Percentiles rank a stretch among this genome's conserved stretches.
Conservation (phyloP, 73 alveolate species). For the Blepharisma japonicum region DNA sequence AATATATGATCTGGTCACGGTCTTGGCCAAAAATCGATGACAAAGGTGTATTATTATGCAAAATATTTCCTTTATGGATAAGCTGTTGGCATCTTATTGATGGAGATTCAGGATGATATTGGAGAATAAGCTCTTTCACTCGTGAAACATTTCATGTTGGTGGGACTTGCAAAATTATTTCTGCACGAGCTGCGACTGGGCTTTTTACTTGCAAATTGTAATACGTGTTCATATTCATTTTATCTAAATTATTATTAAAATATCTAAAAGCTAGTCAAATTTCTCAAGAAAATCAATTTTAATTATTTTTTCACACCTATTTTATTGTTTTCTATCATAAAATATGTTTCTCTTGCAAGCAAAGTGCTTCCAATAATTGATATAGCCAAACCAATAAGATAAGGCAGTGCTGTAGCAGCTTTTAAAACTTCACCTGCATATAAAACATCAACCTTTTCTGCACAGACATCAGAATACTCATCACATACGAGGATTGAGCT, state of each 20-base stretch:
- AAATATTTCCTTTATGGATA: not conserved
- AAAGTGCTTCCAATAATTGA: slow-evolving; percentile 10
- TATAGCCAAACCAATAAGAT: not conserved
- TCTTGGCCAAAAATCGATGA: not conserved
- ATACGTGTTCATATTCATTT: too few relatives aligned
- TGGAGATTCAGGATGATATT: slow-evolving; percentile 20
- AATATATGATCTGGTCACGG: not conserved
- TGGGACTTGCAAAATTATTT: slow-evolving; percentile 8
- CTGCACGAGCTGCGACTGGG: too few relatives aligned
- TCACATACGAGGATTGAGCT: not conserved
- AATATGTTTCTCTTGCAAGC: not conserved
- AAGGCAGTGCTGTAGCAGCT: not conserved
- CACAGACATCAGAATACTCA: not conserved
- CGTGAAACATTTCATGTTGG: not conserved
- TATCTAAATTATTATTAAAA: too few relatives aligned
- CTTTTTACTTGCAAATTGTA: too few relatives aligned
- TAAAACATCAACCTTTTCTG: not conserved
- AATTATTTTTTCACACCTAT: too few relatives aligned
- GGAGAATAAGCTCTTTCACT: slow-evolving; percentile 14
- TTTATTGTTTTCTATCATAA: too few relatives aligned
- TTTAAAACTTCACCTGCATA: not conserved
- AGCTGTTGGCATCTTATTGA: slow-evolving; percentile 16
- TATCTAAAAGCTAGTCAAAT: too few relatives aligned
- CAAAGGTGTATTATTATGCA: not conserved
- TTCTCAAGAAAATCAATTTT: too few relatives aligned